Conservation (phyloP, 148 eudicot genomes). For the Persicaria maculosa region DNA sequence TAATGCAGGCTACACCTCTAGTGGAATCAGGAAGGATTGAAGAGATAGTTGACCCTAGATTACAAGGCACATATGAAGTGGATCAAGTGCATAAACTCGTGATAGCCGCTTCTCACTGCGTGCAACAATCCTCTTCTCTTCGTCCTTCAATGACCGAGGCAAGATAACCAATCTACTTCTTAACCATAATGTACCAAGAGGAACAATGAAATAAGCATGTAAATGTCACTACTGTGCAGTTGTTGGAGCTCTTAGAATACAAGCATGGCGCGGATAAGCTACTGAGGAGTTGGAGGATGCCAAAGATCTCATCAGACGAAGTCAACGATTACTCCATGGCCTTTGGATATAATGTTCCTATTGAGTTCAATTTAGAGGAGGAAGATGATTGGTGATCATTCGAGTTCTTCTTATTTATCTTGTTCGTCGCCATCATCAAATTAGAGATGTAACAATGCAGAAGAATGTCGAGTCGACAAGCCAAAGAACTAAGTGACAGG, state of each 20-base stretch:
- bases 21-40: constrained; percentile 56
- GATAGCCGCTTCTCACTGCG: constrained; percentile 73
- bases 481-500: neutral
- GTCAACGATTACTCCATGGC: constrained; percentile 79
- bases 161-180: neutral
- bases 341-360: constrained; percentile 63
- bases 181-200: constrained; percentile 22
- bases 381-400: constrained; percentile 8
- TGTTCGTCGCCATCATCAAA: neutral
- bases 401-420: neutral
- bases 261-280: constrained; percentile 42
- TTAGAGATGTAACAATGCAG: neutral
- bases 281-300: constrained; percentile 38
- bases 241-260: constrained; percentile 43
- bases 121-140: constrained; percentile 59
- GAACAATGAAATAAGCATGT: neutral
- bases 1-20: constrained; percentile 64
- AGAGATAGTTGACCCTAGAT: constrained; percentile 64
- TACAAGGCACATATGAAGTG: constrained; percentile 44
- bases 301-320: constrained; percentile 32
- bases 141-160: constrained; percentile 90
- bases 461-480: neutral
- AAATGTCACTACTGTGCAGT: neutral
- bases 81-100: constrained; percentile 54
- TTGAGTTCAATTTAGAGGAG: constrained; percentile 44